Evolutionary conservation across 805 yeast genomes (phyloP).

Genomic region (Yueomyces sp.): DNA sequence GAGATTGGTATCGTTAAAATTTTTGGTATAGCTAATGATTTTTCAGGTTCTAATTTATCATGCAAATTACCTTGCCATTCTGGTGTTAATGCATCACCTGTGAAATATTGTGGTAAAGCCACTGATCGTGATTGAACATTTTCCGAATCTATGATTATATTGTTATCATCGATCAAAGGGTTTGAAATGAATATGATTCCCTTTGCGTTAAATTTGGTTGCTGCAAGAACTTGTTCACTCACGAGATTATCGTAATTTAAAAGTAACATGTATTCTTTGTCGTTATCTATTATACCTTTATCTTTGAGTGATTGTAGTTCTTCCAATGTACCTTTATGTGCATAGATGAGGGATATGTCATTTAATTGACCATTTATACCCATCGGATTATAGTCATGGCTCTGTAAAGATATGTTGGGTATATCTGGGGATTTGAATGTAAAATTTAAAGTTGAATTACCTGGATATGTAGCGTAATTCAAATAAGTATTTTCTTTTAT

Average conservation of each 20-base stretch:
- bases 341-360: conserved; percentile 42
- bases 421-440: conserved; percentile 1
- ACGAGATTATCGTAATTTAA: conserved; percentile 41
- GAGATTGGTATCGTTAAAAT: conserved; percentile 70
- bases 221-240: conserved; percentile 38
- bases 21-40: conserved; percentile 41
- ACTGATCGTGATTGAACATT: conserved; percentile 29
- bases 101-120: conserved; percentile 40
- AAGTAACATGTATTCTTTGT: conserved; percentile 39
- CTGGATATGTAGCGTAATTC: conserved; percentile 55
- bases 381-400: conserved; percentile 51
- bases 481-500: conserved; percentile 29
- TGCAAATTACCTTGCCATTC: conserved; percentile 38
- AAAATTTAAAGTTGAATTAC: conserved; percentile 15
- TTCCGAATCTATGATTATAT: conserved; percentile 3
- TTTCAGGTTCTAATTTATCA: conserved; percentile 29
- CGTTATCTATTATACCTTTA: conserved; percentile 29
- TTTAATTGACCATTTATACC: conserved; percentile 42
- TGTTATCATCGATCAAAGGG: conserved; percentile 19
- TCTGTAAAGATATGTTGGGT: conserved; percentile 13
- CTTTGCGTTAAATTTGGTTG: conserved; percentile 39
- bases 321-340: conserved; percentile 43
- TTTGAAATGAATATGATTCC: conserved; percentile 60
- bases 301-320: conserved; percentile 37
- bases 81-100: conserved; percentile 72